These are phyloP conservation scores for Aurifilum marmelostoma DNA, from an alignment of 2,329 filamentous ascomycete genomes.

Conservation along the genomic window DNA sequence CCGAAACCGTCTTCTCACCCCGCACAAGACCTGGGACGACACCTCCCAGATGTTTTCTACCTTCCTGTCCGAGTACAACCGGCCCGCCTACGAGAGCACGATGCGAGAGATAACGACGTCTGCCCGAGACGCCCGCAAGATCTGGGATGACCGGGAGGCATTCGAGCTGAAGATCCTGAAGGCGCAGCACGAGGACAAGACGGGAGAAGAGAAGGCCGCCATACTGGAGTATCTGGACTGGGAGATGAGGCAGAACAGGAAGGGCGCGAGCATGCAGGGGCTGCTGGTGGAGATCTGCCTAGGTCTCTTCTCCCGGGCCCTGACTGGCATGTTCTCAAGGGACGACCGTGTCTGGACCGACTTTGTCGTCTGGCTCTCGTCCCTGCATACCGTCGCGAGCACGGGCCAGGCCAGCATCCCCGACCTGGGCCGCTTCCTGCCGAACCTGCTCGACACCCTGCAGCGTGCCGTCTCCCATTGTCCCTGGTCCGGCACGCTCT, in stretches of 20 bases:
- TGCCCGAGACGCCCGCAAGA: constrained; percentile 65
- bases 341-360: constrained; percentile 82
- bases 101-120: constrained; percentile 71
- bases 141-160: constrained; percentile 66
- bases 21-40: constrained; percentile 74
- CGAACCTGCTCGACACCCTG: constrained; percentile 68
- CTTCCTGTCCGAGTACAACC: constrained; percentile 73
- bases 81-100: constrained; percentile 70
- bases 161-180: constrained; percentile 69
- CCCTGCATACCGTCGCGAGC: constrained; percentile 43
- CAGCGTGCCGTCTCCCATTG: constrained; percentile 87
- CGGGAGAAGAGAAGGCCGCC: constrained; percentile 53
- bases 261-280: constrained; percentile 52
- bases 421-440: constrained; percentile 44
- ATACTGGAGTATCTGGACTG: constrained; percentile 79
- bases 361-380: constrained; percentile 74
- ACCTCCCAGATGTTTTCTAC: constrained; percentile 76
- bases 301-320: constrained; percentile 78
- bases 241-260: constrained; percentile 70
- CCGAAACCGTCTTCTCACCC: constrained; percentile 69
- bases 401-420: constrained; percentile 44
- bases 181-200: constrained; percentile 59
- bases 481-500: constrained; percentile 88
- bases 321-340: constrained; percentile 69
- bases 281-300: constrained; percentile 56